phyloP scores from a whole-genome alignment of 352 stramenopile species.

The Phytophthora lateralis region DNA sequence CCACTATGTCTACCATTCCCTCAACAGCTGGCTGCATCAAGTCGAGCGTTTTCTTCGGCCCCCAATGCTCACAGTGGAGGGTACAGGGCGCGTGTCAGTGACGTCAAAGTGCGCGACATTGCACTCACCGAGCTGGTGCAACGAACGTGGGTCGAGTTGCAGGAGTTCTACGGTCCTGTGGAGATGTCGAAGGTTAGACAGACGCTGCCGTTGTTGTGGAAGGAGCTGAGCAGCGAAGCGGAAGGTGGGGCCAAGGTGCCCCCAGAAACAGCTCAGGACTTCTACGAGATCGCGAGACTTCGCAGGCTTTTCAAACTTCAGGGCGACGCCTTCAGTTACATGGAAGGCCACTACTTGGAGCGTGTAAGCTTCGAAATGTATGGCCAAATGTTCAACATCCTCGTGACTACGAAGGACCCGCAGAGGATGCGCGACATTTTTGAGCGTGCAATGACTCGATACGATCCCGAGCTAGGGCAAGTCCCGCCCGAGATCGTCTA shows the following conservation, averaged over 20 bases:
- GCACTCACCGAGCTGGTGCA: conserved; percentile 39
- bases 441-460: conserved; percentile 34
- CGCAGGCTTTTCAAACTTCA: conserved; percentile 36
- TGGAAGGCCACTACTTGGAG: conserved; percentile 39
- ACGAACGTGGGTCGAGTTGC: conserved; percentile 35
- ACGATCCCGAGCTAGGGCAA: conserved; percentile 28
- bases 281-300: conserved; percentile 39
- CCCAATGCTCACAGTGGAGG: conserved; percentile 3
- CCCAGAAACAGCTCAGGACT: conserved; percentile 32
- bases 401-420: conserved; percentile 25
- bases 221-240: conserved; percentile 16
- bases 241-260: conserved; percentile 14
- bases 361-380: conserved; percentile 47
- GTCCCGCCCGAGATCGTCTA: conserved; percentile 60
- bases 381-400: conserved; percentile 49
- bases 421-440: conserved; percentile 38
- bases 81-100: conserved; percentile 3
- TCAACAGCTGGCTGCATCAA: not conserved
- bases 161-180: conserved; percentile 24
- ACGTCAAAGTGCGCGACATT: conserved; percentile 33
- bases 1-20: not conserved
- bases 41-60: conserved; percentile 13
- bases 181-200: conserved; percentile 34
- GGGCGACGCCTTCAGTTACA: conserved; percentile 45
- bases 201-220: conserved; percentile 36